A percentile compares a stretch with the other conserved stretches of the same genome.
phyloP scores from a whole-genome alignment of 108 stramenopile genomes.

The Skeletonema grethae region DNA sequence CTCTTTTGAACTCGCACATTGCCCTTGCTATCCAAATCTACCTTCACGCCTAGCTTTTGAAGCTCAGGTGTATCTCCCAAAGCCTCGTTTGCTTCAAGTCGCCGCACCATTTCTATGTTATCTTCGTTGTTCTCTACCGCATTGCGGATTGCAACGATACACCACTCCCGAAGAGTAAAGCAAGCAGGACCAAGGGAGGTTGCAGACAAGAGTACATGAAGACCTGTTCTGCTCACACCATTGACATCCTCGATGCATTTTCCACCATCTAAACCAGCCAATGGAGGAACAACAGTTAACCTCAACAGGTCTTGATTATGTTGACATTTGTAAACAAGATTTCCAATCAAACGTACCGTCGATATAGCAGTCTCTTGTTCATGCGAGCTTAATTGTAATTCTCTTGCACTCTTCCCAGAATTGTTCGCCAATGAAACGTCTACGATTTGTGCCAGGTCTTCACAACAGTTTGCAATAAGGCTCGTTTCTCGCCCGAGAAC shows the following conservation, averaged over 20 bases:
- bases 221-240: slow-evolving; percentile 48
- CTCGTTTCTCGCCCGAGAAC: slow-evolving; percentile 57
- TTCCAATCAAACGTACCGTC: slow-evolving; percentile 73
- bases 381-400: slow-evolving; percentile 50
- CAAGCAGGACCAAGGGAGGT: slow-evolving; percentile 77
- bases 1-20: slow-evolving; percentile 54
- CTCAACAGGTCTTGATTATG: slow-evolving; percentile 76
- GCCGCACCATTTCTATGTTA: slow-evolving; percentile 65
- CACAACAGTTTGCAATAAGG: slow-evolving; percentile 46
- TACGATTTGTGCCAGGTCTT: slow-evolving; percentile 55
- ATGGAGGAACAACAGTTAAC: slow-evolving; percentile 47
- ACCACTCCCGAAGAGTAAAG: slow-evolving; percentile 87
- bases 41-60: slow-evolving; percentile 62
- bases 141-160: slow-evolving; percentile 84
- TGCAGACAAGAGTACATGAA: slow-evolving; percentile 79
- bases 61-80: slow-evolving; percentile 66
- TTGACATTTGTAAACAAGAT: slow-evolving; percentile 69
- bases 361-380: slow-evolving; percentile 62
- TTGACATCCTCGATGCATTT: not conserved
- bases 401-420: slow-evolving; percentile 57
- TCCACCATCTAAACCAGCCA: not conserved
- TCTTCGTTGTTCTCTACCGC: slow-evolving; percentile 66
- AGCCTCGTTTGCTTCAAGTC: slow-evolving; percentile 71
- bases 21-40: slow-evolving; percentile 67
- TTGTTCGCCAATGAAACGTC: slow-evolving; percentile 55